Evolutionary conservation across 78 protist species (phyloP), one percentile per base, ranked within the genome.

Genomic region (Speleostelium caveatum): DNA sequence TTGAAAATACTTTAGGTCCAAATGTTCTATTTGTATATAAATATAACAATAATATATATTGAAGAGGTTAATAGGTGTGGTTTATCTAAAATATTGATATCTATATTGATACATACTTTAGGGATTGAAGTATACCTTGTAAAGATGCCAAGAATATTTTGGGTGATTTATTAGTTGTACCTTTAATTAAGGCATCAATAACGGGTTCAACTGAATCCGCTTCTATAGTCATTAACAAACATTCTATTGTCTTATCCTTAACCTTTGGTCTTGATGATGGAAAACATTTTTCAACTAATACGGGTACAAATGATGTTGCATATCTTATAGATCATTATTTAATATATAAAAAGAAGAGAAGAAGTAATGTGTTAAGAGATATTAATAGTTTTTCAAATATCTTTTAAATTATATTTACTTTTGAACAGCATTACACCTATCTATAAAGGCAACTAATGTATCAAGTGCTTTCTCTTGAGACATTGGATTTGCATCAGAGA

Each of bases 401-500:
- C 22, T 8, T 14, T 2, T 72, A 6, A 2, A 17, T 14, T 41
- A 3, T 55, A 62, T 28, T 63, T 59, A 87, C 93, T 65, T 75
- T 3, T 68, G 58, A 0, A 78, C 94, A 32, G 24, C 26, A 62
- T 88, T 79, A 39, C 89, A 76, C 49, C 94, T 39, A 69, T 88
- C 94, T 26, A 88, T 88, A 67, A 88, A 88, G 4, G 73, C 39
- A n/a, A 14, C n/a, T 28, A 88, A 61, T 5, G 94, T 61, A 2
- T 88, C 94, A 12, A 88, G 62, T 35, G 59, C 86, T 5, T 67
- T 88, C 51, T 88, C 94, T 41, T 75, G 86, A 49, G 73, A 58
- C 63, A 88, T 78, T 42, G 87, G 69, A 72, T 88, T 88, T 10
- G 53, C 73, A 88, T 88, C 94, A 12, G 86, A 53, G 4, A 88